Evolutionary conservation across 202 grass and related monocot genomes (phyloP), one percentile per base, ranked within the genome.

Genomic region (Zizania palustris): DNA sequence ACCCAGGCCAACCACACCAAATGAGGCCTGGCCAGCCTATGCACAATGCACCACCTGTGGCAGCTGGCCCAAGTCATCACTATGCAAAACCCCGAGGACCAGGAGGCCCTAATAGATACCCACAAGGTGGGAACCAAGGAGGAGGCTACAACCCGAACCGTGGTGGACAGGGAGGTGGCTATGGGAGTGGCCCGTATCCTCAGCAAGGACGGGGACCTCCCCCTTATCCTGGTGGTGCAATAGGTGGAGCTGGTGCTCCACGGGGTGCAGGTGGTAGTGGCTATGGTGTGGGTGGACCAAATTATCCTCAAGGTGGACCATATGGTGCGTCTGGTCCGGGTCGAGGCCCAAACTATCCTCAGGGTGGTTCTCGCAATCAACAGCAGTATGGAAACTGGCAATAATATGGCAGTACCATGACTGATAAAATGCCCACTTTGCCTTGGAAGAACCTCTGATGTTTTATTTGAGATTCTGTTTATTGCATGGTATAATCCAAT

Each of bases 381-480:
- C 89, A 88, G 38, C 85, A 90, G 43, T 93, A 93, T 40, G 91
- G 91, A 9, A 87, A 75, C 63, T 93, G 91, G 91, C 91, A 90
- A 72, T 90, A 83, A 69, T 58, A 28, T 22, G 76, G 1, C 19
- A 70, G 63, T 35, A 36, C 41, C 63, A 65, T 16, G 40, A 9
- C 16, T 7, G 45, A 13, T 41, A 2, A 69, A 44, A 68, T 43
- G 36, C 8, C 45, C 37, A 77, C 5, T 65, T 5, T 76, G 39
- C 45, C 38, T 73, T 78, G 20, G 0, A 11, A 67, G 44, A 35
- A 61, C 44, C 34, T 49, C 38, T 77, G 14, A 15, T 13, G 9
- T 22, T 22, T 15, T 20, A n/a, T 63, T 14, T 69, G 16, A 38
- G 45, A 46, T 28, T 56, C 4, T 21, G 37, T 43, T 63, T 36